Conservation (phyloP, 345 rosid genomes). For the Eucalyptus shirleyi region DNA sequence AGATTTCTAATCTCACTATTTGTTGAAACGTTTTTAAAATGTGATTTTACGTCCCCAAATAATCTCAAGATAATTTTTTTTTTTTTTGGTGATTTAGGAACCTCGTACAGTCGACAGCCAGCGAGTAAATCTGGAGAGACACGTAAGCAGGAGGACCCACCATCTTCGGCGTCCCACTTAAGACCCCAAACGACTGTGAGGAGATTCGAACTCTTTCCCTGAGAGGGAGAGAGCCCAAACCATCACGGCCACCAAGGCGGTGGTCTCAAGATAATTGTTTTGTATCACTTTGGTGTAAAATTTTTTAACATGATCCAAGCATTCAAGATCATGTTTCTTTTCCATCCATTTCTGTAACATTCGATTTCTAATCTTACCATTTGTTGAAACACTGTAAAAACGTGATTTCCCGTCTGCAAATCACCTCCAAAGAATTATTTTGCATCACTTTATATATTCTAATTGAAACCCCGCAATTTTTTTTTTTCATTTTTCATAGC, state of each 20-base stretch:
- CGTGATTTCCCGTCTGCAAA: neutral
- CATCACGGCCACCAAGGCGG: too few relatives aligned
- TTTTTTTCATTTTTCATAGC: neutral
- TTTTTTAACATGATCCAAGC: too few relatives aligned
- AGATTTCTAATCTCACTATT: neutral
- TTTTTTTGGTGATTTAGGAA: too few relatives aligned
- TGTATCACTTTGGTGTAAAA: too few relatives aligned
- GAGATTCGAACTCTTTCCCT: too few relatives aligned
- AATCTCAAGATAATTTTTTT: too few relatives aligned
- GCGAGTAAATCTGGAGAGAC: accelerated
- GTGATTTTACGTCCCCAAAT: too few relatives aligned
- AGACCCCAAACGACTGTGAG: accelerated
- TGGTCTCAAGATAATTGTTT: too few relatives aligned
- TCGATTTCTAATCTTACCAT: too few relatives aligned
- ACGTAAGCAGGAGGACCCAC: accelerated
- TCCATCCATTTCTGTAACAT: too few relatives aligned
- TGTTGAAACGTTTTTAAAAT: neutral
- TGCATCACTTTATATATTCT: neutral
- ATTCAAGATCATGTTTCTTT: too few relatives aligned
- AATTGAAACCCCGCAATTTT: neutral
- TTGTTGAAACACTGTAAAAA: neutral
- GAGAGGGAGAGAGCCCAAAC: too few relatives aligned
- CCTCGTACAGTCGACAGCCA: accelerated
- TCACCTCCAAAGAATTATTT: neutral
- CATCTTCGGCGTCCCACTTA: accelerated